Base-by-base conservation (phyloP, 352 stramenopile genomes). In the Globisporangium megalacanthum region DNA sequence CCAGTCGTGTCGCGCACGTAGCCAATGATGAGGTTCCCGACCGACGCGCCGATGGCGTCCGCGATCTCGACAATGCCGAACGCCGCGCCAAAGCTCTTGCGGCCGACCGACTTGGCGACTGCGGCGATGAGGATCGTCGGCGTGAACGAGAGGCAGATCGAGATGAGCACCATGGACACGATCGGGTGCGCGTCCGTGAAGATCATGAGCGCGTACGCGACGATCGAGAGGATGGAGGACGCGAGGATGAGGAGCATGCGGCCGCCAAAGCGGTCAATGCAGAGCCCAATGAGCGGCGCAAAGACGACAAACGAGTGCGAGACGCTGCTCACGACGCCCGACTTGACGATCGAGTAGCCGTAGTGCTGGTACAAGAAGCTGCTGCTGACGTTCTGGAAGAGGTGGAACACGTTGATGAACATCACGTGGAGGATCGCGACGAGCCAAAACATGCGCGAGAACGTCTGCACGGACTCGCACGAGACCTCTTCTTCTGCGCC, bases 371-470 rank as follows among this genome's bases (percentile, higher is more conserved):
- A 89, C n/a, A 97, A 55, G 39, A 83, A 96, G 56, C 83, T 91
- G 54, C 80, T 88, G 56, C 77, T 90, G 49, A 96, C 87, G 65
- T 96, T 97, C 62, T 95, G 84, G 69, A 97, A 97, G 31, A 97
- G 66, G 55, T 97, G 89, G 64, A 96, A 97, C 8, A 95, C 83
- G 49, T 93, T 92, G 56, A 96, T 86, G 56, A 96, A 95, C 58
- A 91, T 78, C 0, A 94, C 85, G 71, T 97, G 86, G 9, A 95
- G 69, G 20, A 92, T 54, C 42, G 81, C 74, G 29, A 97, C 75
- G 50, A 84, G 70, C 88, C 86, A 96, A 60, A 96, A 97, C 71
- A 92, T 86, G 66, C 73, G 68, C 55, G 83, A 92, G 58, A 94
- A 94, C 44, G 75, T 70, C 35, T 82, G 72, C 42, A 90, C 68